A percentile compares a stretch with the other conserved stretches of the same genome.
Evolutionary conservation across 202 grass and related monocot species (phyloP).

Genomic region (Panicum virgatum): DNA sequence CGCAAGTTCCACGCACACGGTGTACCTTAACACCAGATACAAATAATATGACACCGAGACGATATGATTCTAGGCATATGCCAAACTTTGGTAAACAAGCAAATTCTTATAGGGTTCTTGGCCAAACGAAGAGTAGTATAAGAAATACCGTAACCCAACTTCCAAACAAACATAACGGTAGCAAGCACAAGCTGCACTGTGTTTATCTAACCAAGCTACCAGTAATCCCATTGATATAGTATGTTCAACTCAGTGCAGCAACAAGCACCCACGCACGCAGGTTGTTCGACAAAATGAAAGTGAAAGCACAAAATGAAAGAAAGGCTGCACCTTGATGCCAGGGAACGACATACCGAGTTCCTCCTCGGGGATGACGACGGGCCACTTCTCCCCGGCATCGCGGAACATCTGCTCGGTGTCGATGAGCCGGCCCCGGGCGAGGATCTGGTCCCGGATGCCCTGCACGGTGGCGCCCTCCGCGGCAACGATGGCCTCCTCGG

Average conservation of each 20-base stretch:
- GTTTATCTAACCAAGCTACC: no score
- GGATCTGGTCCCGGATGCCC: conserved; percentile 74
- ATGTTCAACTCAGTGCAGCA: not conserved
- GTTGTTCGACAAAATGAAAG: conserved; percentile 42
- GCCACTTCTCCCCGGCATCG: conserved; percentile 78
- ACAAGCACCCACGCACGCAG: not conserved
- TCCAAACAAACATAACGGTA: not conserved
- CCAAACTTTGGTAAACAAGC: not conserved
- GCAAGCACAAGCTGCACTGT: not conserved
- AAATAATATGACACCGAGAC: not conserved
- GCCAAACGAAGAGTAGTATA: not conserved
- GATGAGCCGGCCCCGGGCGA: conserved; percentile 63
- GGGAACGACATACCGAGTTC: conserved; percentile 77
- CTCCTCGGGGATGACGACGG: conserved; percentile 76
- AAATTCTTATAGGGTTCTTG: not conserved
- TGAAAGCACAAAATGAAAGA: not conserved
- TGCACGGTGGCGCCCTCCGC: conserved; percentile 64
- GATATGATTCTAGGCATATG: not conserved
- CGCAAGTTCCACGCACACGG: not conserved
- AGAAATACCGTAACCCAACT: not conserved
- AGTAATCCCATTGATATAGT: not conserved
- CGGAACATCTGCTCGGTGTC: conserved; percentile 94
- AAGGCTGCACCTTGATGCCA: conserved; percentile 62
- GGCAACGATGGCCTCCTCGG: conserved; percentile 68
- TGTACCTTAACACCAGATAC: not conserved